Evolutionary conservation across 2,329 filamentous ascomycete species (phyloP).

Genomic region (Cucurbitaria berberidis): DNA sequence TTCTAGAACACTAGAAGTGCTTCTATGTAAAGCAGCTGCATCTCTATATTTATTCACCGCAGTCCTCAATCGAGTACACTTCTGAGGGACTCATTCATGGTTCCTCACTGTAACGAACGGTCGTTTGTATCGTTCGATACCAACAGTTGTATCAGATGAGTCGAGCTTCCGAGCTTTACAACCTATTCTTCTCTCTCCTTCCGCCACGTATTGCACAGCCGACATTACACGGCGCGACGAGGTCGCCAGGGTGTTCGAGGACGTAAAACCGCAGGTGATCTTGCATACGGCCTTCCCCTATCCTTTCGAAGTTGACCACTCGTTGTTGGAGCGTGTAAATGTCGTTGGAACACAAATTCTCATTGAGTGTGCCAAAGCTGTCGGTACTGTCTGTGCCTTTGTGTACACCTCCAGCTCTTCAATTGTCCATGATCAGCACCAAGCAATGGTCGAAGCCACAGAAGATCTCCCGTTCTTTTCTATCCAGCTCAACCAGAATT

Average conservation of each 20-base stretch:
- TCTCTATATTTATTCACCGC: too few species aligned
- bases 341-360: slow-evolving; percentile 54
- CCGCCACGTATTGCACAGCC: background rate
- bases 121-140: too few species aligned
- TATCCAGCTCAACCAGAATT: slow-evolving; percentile 14
- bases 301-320: slow-evolving; percentile 28
- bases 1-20: too few species aligned
- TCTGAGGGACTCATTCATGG: too few species aligned
- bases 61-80: too few species aligned
- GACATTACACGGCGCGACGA: slow-evolving; percentile 42
- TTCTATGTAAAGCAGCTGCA: too few species aligned
- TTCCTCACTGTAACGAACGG: too few species aligned
- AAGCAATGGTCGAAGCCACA: slow-evolving; percentile 7
- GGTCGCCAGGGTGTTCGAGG: slow-evolving; percentile 46
- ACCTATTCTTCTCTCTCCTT: too few species aligned
- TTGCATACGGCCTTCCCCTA: slow-evolving; percentile 55
- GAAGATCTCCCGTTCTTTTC: slow-evolving; percentile 18
- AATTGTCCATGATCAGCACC: background rate
- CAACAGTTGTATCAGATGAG: too few species aligned
- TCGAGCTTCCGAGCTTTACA: too few species aligned
- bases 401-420: slow-evolving; percentile 48
- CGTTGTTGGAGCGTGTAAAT: slow-evolving; percentile 52
- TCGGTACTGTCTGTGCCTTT: slow-evolving; percentile 31
- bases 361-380: slow-evolving; percentile 49
- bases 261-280: slow-evolving; percentile 50